phyloP scores from a whole-genome alignment of 2,329 filamentous ascomycete species.

The Penicillium hesseltinei region DNA sequence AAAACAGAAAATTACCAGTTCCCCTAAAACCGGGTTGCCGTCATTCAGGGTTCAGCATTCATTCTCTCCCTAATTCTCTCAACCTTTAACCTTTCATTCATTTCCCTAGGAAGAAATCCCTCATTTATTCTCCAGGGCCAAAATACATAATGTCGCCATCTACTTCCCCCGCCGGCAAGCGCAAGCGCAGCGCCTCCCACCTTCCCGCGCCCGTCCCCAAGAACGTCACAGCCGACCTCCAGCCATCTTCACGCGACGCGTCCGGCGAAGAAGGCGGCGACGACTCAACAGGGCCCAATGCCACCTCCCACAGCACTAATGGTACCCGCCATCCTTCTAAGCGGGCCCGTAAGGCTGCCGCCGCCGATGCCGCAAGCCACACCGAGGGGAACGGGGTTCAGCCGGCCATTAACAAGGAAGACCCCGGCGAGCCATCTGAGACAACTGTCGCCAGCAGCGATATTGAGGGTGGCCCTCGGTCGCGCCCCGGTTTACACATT shows the following conservation, averaged over 20 bases:
- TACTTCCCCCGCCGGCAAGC: conserved; percentile 62
- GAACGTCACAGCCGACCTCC: conserved; percentile 57
- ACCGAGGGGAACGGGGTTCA: conserved; percentile 24
- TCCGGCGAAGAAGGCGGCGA: conserved; percentile 73
- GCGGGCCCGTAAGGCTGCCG: conserved; percentile 62
- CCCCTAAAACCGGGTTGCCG: conserved; percentile 10
- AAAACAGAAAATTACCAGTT: conserved; percentile 13
- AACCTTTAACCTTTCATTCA: conserved; percentile 1
- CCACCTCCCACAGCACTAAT: conserved; percentile 1
- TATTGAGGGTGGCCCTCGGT: conserved; percentile 61
- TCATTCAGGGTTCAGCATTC: conserved; percentile 14
- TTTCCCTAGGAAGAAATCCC: conserved; percentile 8
- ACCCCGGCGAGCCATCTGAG: conserved; percentile 68
- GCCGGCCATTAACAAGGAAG: conserved; percentile 46
- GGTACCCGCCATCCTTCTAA: conserved; percentile 60
- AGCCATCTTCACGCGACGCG: conserved; percentile 76
- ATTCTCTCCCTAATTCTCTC: conserved; percentile 8
- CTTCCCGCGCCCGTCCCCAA: conserved; percentile 50
- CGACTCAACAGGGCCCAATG: conserved; percentile 60
- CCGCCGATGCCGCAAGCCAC: conserved; percentile 30
- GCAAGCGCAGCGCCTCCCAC: conserved; percentile 65
- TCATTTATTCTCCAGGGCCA: conserved; percentile 8
- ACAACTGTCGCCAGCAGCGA: conserved; percentile 67
- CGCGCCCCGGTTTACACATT: conserved; percentile 51
- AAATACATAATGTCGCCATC: conserved; percentile 58